Percentiles rank a stretch among this genome's conserved stretches.
These are phyloP conservation scores for Aspergillus arachidicola DNA, from an alignment of 2,329 filamentous ascomycete species.

Conservation along the genomic window DNA sequence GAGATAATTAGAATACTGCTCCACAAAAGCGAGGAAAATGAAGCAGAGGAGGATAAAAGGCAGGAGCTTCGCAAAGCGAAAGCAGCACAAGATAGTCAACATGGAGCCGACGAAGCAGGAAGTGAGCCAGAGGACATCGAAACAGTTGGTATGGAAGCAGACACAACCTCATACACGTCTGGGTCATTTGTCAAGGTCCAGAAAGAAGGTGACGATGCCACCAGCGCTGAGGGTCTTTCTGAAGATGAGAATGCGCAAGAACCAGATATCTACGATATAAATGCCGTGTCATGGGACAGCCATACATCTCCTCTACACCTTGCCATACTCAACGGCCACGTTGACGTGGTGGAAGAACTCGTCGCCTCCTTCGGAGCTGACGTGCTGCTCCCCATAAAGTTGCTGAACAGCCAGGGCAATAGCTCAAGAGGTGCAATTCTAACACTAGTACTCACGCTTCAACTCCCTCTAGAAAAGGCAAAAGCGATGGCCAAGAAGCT, in stretches of 20 bases:
- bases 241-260: slow-evolving; percentile 64
- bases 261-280: slow-evolving; percentile 78
- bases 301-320: slow-evolving; percentile 75
- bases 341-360: slow-evolving; percentile 68
- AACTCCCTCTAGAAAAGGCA: slow-evolving; percentile 65
- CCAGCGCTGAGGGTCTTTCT: slow-evolving; percentile 47
- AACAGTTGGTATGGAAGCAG: slow-evolving; percentile 39
- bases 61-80: slow-evolving; percentile 49
- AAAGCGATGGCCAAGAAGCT: slow-evolving; percentile 66
- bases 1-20: slow-evolving; percentile 74
- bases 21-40: slow-evolving; percentile 70
- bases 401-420: slow-evolving; percentile 48
- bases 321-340: slow-evolving; percentile 73
- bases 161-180: slow-evolving; percentile 57
- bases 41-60: slow-evolving; percentile 53
- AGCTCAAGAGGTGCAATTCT: slow-evolving; percentile 64
- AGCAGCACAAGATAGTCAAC: slow-evolving; percentile 21
- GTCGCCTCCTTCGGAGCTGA: slow-evolving; percentile 76
- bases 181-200: slow-evolving; percentile 72
- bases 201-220: slow-evolving; percentile 25
- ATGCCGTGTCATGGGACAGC: slow-evolving; percentile 78
- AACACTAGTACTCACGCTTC: slow-evolving; percentile 68
- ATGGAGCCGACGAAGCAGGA: slow-evolving; percentile 18
- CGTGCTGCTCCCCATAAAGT: slow-evolving; percentile 72
- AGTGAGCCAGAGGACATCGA: slow-evolving; percentile 31